A percentile compares a stretch with the other conserved stretches of the same genome.
phyloP scores from a whole-genome alignment of 1,139 yeast genomes.

The Debaryomyces psychrophilus region DNA sequence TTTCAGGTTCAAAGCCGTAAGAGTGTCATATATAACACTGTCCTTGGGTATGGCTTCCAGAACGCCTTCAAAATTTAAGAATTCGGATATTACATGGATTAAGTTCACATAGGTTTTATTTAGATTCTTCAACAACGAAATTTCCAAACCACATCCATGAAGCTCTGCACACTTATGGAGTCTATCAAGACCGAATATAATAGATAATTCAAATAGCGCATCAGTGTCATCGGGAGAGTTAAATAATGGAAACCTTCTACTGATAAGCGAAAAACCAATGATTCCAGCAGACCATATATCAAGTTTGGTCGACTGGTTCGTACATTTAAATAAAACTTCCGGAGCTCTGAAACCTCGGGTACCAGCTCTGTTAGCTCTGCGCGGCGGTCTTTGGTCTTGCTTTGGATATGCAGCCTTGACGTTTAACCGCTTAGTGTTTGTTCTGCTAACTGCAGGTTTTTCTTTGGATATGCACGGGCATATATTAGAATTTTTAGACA shows the following conservation, averaged over 20 bases:
- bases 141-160: constrained; percentile 88
- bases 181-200: constrained; percentile 78
- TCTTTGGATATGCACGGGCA: constrained; percentile 39
- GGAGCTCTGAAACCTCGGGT: constrained; percentile 97
- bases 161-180: constrained; percentile 76
- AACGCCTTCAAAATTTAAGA: constrained; percentile 35
- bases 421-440: constrained; percentile 39
- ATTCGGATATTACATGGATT: constrained; percentile 34
- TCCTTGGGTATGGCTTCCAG: constrained; percentile 43
- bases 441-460: constrained; percentile 24
- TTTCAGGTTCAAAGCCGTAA: constrained; percentile 31
- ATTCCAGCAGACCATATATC: constrained; percentile 96
- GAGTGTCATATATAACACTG: constrained; percentile 43
- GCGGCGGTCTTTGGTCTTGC: constrained; percentile 80
- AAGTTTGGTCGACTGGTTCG: constrained; percentile 77
- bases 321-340: constrained; percentile 86
- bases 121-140: constrained; percentile 39
- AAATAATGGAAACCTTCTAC: constrained; percentile 82
- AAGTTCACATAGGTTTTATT: constrained; percentile 34
- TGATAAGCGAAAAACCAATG: constrained; percentile 69
- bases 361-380: constrained; percentile 97
- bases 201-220: constrained; percentile 81
- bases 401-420: constrained; percentile 73
- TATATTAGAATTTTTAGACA: constrained; percentile 22
- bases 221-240: constrained; percentile 91